These are phyloP conservation scores for Amphichorda felina DNA, from an alignment of 2,329 filamentous ascomycete genomes.

Conservation along the genomic window DNA sequence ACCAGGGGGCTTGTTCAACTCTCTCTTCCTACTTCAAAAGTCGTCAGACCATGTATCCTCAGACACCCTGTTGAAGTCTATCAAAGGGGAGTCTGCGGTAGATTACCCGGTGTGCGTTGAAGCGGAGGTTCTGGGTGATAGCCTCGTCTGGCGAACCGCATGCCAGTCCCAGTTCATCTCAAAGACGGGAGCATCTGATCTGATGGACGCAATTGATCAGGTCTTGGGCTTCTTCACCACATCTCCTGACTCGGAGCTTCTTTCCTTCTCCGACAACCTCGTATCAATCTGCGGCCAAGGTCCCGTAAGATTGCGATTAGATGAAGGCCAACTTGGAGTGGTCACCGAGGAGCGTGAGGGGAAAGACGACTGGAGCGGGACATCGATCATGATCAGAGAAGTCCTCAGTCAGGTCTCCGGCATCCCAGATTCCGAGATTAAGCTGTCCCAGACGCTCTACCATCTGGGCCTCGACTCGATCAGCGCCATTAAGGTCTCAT, in stretches of 20 bases:
- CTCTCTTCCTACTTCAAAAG: slow-evolving; percentile 43
- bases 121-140: slow-evolving; percentile 49
- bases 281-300: slow-evolving; percentile 57
- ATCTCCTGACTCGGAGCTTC: slow-evolving; percentile 32
- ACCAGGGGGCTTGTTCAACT: slow-evolving; percentile 35
- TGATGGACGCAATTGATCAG: slow-evolving; percentile 49
- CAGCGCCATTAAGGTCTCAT: slow-evolving; percentile 73
- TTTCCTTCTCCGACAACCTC: slow-evolving; percentile 37
- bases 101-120: slow-evolving; percentile 79
- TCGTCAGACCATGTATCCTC: slow-evolving; percentile 5
- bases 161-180: slow-evolving; percentile 47
- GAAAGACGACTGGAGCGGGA: slow-evolving; percentile 17
- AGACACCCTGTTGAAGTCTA: slow-evolving; percentile 43
- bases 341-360: too few species aligned
- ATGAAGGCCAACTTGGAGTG: background rate
- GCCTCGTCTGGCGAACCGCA: slow-evolving; percentile 60
- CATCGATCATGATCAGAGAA: slow-evolving; percentile 27
- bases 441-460: slow-evolving; percentile 55
- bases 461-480: slow-evolving; percentile 87
- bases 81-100: slow-evolving; percentile 52
- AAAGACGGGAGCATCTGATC: slow-evolving; percentile 24
- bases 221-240: slow-evolving; percentile 45
- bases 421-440: slow-evolving; percentile 44
- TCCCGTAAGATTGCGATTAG: slow-evolving; percentile 5
- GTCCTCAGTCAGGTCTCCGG: slow-evolving; percentile 48